A percentile compares a stretch with the other conserved stretches of the same genome.
phyloP scores from a whole-genome alignment of 257 asterid genomes.

The Gentiana dahurica region DNA sequence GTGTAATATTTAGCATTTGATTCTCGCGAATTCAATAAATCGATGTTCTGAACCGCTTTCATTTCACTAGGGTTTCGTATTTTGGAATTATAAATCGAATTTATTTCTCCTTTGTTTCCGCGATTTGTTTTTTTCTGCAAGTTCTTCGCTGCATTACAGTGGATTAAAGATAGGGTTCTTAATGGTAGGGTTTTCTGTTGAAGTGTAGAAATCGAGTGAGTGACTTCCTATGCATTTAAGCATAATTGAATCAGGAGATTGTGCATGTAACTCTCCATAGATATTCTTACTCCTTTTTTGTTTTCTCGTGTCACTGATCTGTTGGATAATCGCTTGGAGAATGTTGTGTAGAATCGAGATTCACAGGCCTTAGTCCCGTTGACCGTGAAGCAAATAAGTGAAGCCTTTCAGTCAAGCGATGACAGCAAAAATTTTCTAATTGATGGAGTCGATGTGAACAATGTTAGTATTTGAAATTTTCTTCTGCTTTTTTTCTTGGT shows the following conservation, averaged over 20 bases:
- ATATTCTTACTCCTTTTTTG: background rate
- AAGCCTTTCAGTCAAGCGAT: constrained; percentile 57
- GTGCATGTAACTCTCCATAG: background rate
- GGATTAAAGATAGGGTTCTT: background rate
- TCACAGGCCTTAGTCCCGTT: constrained; percentile 60
- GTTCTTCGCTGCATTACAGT: background rate
- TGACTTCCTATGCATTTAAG: background rate
- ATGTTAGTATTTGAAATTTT: constrained; percentile 22
- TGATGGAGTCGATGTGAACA: constrained; percentile 77
- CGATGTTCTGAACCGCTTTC: too few relatives aligned
- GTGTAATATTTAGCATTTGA: background rate
- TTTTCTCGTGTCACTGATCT: background rate
- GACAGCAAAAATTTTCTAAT: constrained; percentile 54
- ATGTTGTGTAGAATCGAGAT: constrained; percentile 63
- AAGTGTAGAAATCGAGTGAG: background rate
- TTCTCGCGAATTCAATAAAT: too few relatives aligned
- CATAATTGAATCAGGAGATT: background rate
- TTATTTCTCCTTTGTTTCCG: too few relatives aligned
- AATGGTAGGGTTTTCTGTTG: background rate
- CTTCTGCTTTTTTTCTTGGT: background rate
- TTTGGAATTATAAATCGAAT: too few relatives aligned
- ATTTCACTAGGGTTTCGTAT: too few relatives aligned
- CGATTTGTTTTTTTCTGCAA: background rate
- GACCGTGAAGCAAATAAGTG: constrained; percentile 78
- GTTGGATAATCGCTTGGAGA: background rate